Evolutionary conservation across 495 filamentous ascomycete species (phyloP).

Genomic region (Entonaema liquescens): DNA sequence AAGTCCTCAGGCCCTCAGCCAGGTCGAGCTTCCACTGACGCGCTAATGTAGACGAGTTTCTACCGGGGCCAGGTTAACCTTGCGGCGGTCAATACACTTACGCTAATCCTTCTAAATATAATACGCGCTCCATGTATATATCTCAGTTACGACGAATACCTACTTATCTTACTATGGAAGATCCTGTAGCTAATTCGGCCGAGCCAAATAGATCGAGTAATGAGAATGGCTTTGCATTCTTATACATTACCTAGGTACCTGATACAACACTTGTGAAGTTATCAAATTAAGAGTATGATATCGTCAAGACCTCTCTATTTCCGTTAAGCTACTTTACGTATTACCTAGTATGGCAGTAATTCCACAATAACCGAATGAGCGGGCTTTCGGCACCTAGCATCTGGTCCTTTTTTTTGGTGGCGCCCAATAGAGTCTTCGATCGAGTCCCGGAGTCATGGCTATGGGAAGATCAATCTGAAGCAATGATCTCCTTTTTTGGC

Average conservation of each 20-base stretch:
- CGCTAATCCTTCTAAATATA: conserved; percentile 35
- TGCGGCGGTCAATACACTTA: conserved; percentile 18
- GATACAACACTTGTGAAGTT: neutral
- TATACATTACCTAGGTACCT: neutral
- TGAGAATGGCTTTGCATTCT: neutral
- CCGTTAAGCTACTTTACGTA: neutral
- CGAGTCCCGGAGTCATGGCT: conserved; percentile 36
- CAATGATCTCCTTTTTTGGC: conserved; percentile 7
- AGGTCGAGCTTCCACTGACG: conserved; percentile 20
- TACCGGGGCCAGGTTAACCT: conserved; percentile 20
- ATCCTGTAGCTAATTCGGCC: neutral
- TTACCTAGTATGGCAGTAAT: conserved; percentile 26
- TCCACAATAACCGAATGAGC: conserved; percentile 23
- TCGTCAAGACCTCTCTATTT: neutral
- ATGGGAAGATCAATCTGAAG: conserved; percentile 36
- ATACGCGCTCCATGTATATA: conserved; percentile 1
- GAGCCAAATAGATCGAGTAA: neutral
- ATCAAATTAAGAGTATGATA: neutral
- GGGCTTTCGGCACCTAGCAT: conserved; percentile 20
- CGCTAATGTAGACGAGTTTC: conserved; percentile 9
- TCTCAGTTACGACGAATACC: neutral
- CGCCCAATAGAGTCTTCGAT: conserved; percentile 31
- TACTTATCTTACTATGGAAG: neutral
- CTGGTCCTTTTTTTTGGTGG: conserved; percentile 17
- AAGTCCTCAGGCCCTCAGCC: conserved; percentile 16